phyloP scores from a whole-genome alignment of 495 filamentous ascomycete genomes.

The Hypoxylon lenormandii region DNA sequence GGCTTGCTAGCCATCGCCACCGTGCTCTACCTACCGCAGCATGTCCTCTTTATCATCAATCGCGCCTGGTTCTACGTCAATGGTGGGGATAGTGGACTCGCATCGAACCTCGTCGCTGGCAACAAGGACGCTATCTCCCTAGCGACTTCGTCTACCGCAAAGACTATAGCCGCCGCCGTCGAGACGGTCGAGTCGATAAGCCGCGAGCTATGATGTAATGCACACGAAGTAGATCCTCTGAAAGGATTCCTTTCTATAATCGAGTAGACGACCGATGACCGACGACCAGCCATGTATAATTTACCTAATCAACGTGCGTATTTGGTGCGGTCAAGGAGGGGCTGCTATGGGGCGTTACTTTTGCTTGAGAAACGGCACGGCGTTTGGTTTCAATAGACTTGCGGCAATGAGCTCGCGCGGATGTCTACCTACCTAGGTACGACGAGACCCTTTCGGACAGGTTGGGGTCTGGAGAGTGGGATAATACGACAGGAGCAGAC shows the following conservation, averaged over 20 bases:
- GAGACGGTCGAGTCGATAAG: conserved; percentile 50
- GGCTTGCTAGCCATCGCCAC: conserved; percentile 85
- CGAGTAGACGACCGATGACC: no score
- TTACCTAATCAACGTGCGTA: conserved; percentile 33
- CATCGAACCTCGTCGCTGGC: conserved; percentile 49
- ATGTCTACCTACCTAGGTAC: conserved; percentile 14
- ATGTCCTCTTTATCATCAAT: conserved; percentile 78
- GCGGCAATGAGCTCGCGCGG: conserved; percentile 13
- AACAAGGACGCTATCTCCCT: conserved; percentile 51
- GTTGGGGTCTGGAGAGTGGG: conserved; percentile 16
- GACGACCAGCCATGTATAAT: conserved; percentile 27
- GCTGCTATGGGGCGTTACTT: conserved; percentile 29
- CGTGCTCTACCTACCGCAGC: conserved; percentile 91
- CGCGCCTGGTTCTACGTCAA: conserved; percentile 95
- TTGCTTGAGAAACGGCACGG: conserved; percentile 24
- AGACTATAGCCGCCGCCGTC: conserved; percentile 44
- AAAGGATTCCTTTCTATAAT: background rate
- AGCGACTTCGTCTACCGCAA: conserved; percentile 47
- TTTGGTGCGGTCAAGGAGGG: conserved; percentile 12
- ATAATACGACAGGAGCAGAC: conserved; percentile 12
- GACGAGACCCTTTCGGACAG: conserved; percentile 1
- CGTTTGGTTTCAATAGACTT: conserved; percentile 42
- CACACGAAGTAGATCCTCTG: background rate
- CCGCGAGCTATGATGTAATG: conserved; percentile 53
- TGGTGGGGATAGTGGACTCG: conserved; percentile 71